These are phyloP conservation scores for Pseudocercospora cruenta DNA, from an alignment of 2,329 filamentous ascomycete species.

Conservation along the genomic window DNA sequence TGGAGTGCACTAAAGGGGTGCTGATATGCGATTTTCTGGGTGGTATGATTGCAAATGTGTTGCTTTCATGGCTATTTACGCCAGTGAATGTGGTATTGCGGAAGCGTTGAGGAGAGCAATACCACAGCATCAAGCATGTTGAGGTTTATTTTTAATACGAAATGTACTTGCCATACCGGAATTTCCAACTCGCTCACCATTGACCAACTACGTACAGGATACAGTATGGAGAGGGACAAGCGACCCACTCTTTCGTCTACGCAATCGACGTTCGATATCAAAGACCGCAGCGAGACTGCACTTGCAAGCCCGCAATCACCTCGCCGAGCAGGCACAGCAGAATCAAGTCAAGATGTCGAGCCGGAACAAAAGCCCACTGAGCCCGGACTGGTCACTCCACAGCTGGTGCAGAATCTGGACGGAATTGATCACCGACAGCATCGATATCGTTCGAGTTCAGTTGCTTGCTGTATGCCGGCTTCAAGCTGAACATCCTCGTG, in stretches of 20 bases:
- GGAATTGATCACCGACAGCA: background rate
- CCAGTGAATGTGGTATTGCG: too few relatives aligned
- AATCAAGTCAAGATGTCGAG: constrained; percentile 59
- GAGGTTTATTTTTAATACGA: too few relatives aligned
- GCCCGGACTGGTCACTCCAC: constrained; percentile 83
- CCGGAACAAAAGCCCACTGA: constrained; percentile 69
- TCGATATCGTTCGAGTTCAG: background rate
- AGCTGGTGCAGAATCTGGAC: constrained; percentile 71
- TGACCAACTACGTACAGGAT: too few relatives aligned
- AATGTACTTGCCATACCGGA: too few relatives aligned
- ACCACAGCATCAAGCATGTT: too few relatives aligned
- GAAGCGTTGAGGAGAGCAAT: too few relatives aligned
- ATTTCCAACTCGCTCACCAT: too few relatives aligned
- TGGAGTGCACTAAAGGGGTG: too few relatives aligned
- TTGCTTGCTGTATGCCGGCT: background rate
- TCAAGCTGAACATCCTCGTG: background rate
- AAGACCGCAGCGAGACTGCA: constrained; percentile 38
- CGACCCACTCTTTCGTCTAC: constrained; percentile 68
- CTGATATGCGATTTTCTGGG: too few relatives aligned
- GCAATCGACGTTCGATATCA: constrained; percentile 62
- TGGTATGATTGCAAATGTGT: too few relatives aligned
- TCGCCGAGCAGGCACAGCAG: constrained; percentile 72
- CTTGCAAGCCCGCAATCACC: constrained; percentile 56
- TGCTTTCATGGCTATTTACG: too few relatives aligned
- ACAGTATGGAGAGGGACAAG: too few relatives aligned